Percentiles rank a stretch among this genome's conserved stretches.
Conservation (phyloP, 208 protist species). For the Trichomonas tenax region DNA sequence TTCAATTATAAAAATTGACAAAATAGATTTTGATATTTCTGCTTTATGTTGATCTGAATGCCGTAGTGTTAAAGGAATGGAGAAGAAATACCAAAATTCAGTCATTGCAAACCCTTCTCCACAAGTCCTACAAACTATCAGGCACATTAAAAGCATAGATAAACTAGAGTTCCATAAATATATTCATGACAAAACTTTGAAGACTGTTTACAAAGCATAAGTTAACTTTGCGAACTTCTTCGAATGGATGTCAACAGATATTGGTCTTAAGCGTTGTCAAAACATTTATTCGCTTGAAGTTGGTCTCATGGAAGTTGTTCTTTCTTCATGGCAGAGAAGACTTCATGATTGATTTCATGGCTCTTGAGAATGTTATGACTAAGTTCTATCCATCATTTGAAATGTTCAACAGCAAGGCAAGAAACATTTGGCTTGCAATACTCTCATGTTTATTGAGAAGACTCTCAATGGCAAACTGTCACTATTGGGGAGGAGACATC, state of each 20-base stretch:
- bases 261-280: not conserved
- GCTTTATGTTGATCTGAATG: too few relatives aligned
- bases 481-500: too few relatives aligned
- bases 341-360: not conserved
- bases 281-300: not conserved
- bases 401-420: not conserved
- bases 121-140: not conserved
- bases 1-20: too few relatives aligned
- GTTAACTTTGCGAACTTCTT: not conserved
- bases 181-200: not conserved
- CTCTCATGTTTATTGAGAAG: not conserved
- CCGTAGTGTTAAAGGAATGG: not conserved
- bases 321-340: not conserved
- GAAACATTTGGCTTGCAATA: not conserved
- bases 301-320: not conserved
- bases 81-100: not conserved
- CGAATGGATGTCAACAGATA: not conserved
- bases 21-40: too few relatives aligned
- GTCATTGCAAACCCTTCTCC: not conserved
- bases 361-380: not conserved
- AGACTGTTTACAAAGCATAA: not conserved
- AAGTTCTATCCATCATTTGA: not conserved
- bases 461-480: not conserved
- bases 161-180: not conserved
- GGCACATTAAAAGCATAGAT: not conserved